Evolutionary conservation across 2,329 filamentous ascomycete genomes (phyloP), one percentile per base, ranked within the genome.

Genomic region (Nothophoma quercina): DNA sequence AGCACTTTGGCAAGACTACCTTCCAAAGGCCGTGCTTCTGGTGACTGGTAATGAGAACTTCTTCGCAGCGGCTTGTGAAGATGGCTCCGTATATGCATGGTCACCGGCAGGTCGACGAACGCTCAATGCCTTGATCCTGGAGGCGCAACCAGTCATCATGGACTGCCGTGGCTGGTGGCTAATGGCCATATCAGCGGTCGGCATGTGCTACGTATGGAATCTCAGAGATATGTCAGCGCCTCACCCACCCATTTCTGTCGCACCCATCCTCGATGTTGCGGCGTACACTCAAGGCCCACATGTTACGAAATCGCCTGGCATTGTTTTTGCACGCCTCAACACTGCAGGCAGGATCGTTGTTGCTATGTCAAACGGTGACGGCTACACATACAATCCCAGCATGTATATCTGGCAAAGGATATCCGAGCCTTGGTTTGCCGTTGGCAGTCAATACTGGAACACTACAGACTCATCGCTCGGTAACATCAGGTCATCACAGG

Each of bases 381-480:
- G 95, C 1, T 99, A 92, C 75, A 88, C 88, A 45, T 99, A 99
- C 75, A 90, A 90, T 1, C 85, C 89, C 0, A 82, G 83, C 15
- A 90, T 99, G 88, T 93, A 87, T 73, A 85, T 87, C 7, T 99
- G 95, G 95, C 93, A 98, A 74, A 87, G 93, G 8, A 81, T 99
- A n/a, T 96, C 92, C 2, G 96, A 99, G 71, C 85, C 91, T 2
- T 99, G 95, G 95, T 99, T 95, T 92, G 93, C 93, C 0, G 92
- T 98, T 0, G 93, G 93, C 15, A 96, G 91, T 63, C 95, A 99
- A 71, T 99, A 99, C 73, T 99, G 95, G 96, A 98, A 99, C 74
- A 96, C 92, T 1, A 96, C 92, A 45, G 95, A 97, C 67, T 92
- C 91, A 1, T 92, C 92, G 0, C 86, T 96, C 45, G 88, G 89